A percentile compares a stretch with the other conserved stretches of the same genome.
Evolutionary conservation across 225 moss, liverwort and hornwort species (phyloP).

Genomic region (Ulota crispa): DNA sequence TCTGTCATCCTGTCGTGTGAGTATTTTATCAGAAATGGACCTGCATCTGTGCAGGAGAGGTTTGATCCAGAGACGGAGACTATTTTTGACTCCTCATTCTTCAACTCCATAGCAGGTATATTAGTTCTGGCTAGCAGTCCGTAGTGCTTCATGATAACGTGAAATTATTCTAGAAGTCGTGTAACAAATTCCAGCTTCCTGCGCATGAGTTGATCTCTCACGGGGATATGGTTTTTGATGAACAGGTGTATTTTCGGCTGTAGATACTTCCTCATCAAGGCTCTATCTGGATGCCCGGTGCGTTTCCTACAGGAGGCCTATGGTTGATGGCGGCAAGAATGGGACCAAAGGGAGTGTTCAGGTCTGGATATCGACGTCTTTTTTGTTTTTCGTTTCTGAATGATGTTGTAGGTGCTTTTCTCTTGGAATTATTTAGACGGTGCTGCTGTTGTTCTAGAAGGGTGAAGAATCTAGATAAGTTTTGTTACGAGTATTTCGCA

Average conservation of each 20-base stretch:
- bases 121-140: conserved; percentile 47
- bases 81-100: conserved; percentile 98
- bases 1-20: conserved; percentile 27
- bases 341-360: conserved; percentile 99
- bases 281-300: conserved; percentile 92
- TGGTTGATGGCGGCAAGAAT: conserved; percentile 99
- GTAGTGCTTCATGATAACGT: conserved; percentile 29
- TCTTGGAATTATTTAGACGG: neutral
- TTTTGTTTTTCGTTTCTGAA: neutral
- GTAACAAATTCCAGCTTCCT: conserved; percentile 3
- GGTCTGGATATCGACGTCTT: conserved; percentile 36
- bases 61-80: conserved; percentile 87
- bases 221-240: conserved; percentile 26
- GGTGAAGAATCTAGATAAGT: neutral
- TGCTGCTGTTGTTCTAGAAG: conserved; percentile 2
- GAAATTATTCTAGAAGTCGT: conserved; percentile 25
- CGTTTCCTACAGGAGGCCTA: conserved; percentile 86
- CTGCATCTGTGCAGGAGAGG: conserved; percentile 79
- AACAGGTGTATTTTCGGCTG: conserved; percentile 89
- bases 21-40: conserved; percentile 42
- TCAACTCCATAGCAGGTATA: conserved; percentile 90
- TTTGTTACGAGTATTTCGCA: neutral
- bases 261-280: conserved; percentile 87
- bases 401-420: neutral
- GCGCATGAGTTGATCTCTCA: conserved; percentile 19